Base-by-base conservation (phyloP, 1,284 basidiomycete species). In the Ceratorhiza oryzae-sativae region DNA sequence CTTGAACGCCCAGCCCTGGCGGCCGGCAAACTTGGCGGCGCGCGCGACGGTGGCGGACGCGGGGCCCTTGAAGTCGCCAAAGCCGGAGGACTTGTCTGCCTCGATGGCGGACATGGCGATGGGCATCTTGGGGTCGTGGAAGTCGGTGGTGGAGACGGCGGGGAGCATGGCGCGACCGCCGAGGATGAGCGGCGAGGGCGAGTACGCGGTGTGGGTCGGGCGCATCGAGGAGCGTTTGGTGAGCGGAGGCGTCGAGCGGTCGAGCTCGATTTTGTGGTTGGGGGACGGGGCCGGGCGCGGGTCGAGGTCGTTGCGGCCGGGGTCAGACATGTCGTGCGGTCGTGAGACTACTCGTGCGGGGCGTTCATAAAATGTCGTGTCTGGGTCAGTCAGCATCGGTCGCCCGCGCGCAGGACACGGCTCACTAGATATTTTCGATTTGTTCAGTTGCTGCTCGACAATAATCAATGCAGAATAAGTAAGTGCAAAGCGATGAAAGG, bases 401-500 rank as follows among this genome's bases (percentile, higher is more conserved):
- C 13, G 48, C 48, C 15, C 10, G 2, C 25, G n/a, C 15, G 23
- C 10, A 12, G 20, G 8, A 49, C n/a, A n/a, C 18, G 48, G 58
- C 65, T 42, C 39, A 32, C 65, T 53, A 68, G 65, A 23, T 68
- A 46, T 27, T 67, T 56, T 60, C 45, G 55, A 10, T 51, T 51
- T 23, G 53, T 60, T 60, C 58, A 60, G 27, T 59, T 23, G 20
- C 5, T 41, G 41, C 36, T 36, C 58, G 45, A 45, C 65, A 68
- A 68, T 68, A 68, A 68, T 67, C 65, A 68, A 56, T 65, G 49
- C 48, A 49, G 62, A 67, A 67, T 67, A 67, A 67, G 62, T 67
- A 67, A 67, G 46, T 55, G 36, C 58, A 60, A 60, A 60, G 58
- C 58, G 41, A 60, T 20, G 30, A 60, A 45, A 60, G 58, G 30